phyloP scores from a whole-genome alignment of 2,329 filamentous ascomycete genomes.

The Talaromyces sp. region DNA sequence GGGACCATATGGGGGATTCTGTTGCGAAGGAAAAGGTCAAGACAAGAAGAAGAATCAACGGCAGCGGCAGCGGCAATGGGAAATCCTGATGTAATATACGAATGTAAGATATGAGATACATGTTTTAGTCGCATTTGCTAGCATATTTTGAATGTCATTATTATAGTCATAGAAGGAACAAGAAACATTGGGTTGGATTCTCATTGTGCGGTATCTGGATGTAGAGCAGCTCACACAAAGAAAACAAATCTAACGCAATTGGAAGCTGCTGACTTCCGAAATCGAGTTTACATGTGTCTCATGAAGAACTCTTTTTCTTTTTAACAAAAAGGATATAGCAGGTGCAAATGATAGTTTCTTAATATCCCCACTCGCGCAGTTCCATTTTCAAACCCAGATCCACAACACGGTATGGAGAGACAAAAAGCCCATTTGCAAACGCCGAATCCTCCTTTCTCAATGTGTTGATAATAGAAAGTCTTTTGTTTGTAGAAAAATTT shows the following conservation, averaged over 20 bases:
- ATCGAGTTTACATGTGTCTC: constrained; percentile 43
- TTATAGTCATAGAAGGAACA: constrained; percentile 6
- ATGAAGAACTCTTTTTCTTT: constrained; percentile 25
- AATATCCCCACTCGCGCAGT: constrained; percentile 28
- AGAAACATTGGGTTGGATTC: constrained; percentile 20
- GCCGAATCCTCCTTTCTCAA: constrained; percentile 28
- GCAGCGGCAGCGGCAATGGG: neutral
- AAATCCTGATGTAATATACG: constrained; percentile 9
- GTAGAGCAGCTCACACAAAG: constrained; percentile 29
- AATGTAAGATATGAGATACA: neutral
- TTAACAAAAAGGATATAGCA: constrained; percentile 18
- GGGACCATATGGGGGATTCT: constrained; percentile 27
- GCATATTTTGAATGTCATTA: neutral
- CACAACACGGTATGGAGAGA: constrained; percentile 21
- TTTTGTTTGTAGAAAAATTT: constrained; percentile 22
- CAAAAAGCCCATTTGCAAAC: constrained; percentile 22
- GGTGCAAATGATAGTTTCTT: constrained; percentile 25
- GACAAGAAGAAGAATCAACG: constrained; percentile 15
- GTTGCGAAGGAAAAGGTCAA: constrained; percentile 18
- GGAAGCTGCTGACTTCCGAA: constrained; percentile 30
- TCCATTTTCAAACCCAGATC: constrained; percentile 19
- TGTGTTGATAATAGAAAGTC: constrained; percentile 21
- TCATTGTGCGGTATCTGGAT: constrained; percentile 19
- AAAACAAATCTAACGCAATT: constrained; percentile 30
- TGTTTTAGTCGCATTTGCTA: neutral